Conservation (phyloP, 2,329 filamentous ascomycete species). For the Aureobasidium sp. region DNA sequence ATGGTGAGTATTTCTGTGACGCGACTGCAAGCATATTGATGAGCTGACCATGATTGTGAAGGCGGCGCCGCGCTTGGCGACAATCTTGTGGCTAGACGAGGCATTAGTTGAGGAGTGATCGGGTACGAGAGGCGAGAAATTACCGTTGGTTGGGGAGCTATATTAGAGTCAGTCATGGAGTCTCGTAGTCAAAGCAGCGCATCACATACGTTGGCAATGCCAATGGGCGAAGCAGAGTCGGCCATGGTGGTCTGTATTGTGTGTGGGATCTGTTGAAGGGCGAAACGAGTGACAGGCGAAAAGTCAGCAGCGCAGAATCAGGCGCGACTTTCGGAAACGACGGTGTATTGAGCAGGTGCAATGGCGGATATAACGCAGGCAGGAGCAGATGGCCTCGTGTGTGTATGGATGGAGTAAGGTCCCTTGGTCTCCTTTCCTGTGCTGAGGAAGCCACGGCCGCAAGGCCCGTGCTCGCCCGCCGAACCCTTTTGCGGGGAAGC, state of each 20-base stretch:
- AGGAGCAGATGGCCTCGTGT: neutral
- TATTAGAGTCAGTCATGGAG: conserved; percentile 29
- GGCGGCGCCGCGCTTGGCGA: conserved; percentile 80
- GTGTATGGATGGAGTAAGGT: neutral
- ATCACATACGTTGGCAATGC: conserved; percentile 63
- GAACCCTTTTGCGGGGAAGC: conserved; percentile 15
- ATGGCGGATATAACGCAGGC: neutral
- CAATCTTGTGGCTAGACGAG: conserved; percentile 57
- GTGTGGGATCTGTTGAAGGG: neutral
- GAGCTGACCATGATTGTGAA: conserved; percentile 94
- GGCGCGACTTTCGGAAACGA: conserved; percentile 1
- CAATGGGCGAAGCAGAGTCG: conserved; percentile 60
- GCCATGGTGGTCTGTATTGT: conserved; percentile 43
- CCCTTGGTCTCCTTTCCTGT: conserved; percentile 11
- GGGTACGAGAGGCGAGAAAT: conserved; percentile 26
- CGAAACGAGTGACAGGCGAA: neutral
- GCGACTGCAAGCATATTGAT: neutral
- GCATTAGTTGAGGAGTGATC: conserved; percentile 26
- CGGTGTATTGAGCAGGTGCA: neutral
- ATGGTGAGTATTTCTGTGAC: conserved; percentile 23
- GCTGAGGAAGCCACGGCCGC: neutral
- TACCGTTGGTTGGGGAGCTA: conserved; percentile 65
- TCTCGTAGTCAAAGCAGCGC: neutral
- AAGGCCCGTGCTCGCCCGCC: neutral
- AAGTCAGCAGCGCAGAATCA: neutral